Evolutionary conservation across 306 rosid genomes (phyloP).

Genomic region (Chamaecrista fasciculata): DNA sequence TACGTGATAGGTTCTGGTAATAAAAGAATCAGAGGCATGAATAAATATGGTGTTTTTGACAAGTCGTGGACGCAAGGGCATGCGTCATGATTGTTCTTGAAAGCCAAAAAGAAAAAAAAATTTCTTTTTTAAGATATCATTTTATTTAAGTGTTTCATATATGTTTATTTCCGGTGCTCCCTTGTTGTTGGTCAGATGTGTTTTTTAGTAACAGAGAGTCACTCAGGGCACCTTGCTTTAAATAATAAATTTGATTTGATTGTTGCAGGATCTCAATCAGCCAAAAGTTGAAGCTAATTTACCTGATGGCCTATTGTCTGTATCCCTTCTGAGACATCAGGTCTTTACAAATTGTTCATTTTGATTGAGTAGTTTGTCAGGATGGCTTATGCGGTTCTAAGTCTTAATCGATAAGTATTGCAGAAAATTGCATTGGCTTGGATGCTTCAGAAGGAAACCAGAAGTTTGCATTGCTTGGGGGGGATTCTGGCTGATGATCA

Average conservation of each 20-base stretch:
- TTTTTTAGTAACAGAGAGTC: conserved; percentile 2
- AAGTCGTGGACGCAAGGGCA: not conserved
- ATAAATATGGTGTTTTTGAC: conserved; percentile 8
- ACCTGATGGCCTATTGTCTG: conserved; percentile 80
- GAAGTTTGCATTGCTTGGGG: conserved; percentile 92
- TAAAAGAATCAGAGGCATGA: not conserved
- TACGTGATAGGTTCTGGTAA: not conserved
- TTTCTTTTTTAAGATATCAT: not conserved
- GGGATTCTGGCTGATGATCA: conserved; percentile 99
- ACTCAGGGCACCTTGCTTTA: not conserved
- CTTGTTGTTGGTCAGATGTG: not conserved
- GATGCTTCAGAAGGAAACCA: conserved; percentile 94
- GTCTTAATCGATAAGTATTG: conserved; percentile 29
- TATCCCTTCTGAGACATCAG: conserved; percentile 93
- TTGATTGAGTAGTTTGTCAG: conserved; percentile 13
- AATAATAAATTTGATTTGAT: conserved; percentile 38
- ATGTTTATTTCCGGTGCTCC: not conserved
- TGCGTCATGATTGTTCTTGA: not conserved
- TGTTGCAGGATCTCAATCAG: conserved; percentile 80
- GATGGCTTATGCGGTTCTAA: conserved; percentile 14
- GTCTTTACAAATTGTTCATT: conserved; percentile 44
- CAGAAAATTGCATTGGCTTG: conserved; percentile 97
- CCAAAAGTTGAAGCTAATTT: conserved; percentile 63
- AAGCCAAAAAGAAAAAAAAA: conserved; percentile 7
- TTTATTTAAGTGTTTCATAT: not conserved